These are phyloP conservation scores for Colletotrichum gloeosporioides DNA, from an alignment of 2,329 filamentous ascomycete species.

Conservation along the genomic window DNA sequence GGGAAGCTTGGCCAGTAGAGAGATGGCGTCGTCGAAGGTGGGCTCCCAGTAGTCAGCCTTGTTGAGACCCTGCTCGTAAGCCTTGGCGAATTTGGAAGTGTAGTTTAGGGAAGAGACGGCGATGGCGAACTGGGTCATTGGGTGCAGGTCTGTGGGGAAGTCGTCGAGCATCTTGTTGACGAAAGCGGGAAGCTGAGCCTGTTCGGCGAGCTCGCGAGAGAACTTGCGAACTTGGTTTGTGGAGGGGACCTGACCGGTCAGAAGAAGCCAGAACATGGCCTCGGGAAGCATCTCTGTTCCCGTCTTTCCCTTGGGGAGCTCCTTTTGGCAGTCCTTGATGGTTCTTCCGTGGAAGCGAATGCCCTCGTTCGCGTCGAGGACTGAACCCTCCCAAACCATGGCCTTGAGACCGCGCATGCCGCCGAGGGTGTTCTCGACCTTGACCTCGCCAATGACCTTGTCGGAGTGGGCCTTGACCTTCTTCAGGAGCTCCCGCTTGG, in stretches of 20 bases:
- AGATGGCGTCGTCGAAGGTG: constrained; percentile 94
- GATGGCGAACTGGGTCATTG: constrained; percentile 97
- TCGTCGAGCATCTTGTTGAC: constrained; percentile 87
- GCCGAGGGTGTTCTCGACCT: constrained; percentile 91
- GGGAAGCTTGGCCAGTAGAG: constrained; percentile 92
- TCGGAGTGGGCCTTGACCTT: constrained; percentile 86
- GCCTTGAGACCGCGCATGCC: constrained; percentile 98
- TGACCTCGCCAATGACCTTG: constrained; percentile 89
- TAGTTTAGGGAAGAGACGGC: constrained; percentile 96
- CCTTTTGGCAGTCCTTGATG: constrained; percentile 96
- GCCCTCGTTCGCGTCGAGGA: constrained; percentile 94
- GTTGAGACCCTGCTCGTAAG: constrained; percentile 87
- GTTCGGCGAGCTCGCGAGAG: constrained; percentile 85
- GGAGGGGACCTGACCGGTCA: constrained; percentile 91
- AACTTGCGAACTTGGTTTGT: constrained; percentile 81
- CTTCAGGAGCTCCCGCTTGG: constrained; percentile 91
- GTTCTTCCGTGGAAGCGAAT: constrained; percentile 98
- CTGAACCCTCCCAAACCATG: constrained; percentile 98
- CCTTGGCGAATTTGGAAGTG: constrained; percentile 90
- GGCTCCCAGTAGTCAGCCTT: constrained; percentile 99
- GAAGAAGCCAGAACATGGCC: constrained; percentile 98
- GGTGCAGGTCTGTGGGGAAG: constrained; percentile 90
- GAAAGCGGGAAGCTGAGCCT: constrained; percentile 82
- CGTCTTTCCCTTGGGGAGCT: constrained; percentile 88
- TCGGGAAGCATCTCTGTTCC: constrained; percentile 98